Evolutionary conservation across 2,329 filamentous ascomycete genomes (phyloP), one percentile per base, ranked within the genome.

Genomic region (Pestalotiopsis sp.): DNA sequence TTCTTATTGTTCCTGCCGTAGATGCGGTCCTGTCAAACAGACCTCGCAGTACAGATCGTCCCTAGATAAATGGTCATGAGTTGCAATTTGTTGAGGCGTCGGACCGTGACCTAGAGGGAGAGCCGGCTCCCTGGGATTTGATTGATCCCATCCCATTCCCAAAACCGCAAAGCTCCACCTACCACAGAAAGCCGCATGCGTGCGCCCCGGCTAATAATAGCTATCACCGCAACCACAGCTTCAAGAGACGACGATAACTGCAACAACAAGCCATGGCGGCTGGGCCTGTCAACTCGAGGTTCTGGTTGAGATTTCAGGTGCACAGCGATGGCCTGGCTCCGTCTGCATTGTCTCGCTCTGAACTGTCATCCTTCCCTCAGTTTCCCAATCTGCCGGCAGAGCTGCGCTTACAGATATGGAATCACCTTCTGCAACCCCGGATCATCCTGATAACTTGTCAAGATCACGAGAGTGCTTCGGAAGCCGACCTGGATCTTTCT

Each of bases 391-490:
- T 86, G 7, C 85, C 85, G 1, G 67, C 80, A 31, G 85, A 87
- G 75, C 79, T 87, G 66, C 84, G 85, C 62, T 77, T 85, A 66
- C 80, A 81, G 74, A 79, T 87, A 70, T 87, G 84, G 85, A 78
- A 80, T 67, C 77, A 74, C 64, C 74, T 85, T 61, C 74, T 86
- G 64, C 79, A 78, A 69, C 84, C 84, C 36, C 83, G 85, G 68
- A 79, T 86, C 70, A 73, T 86, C 58, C 76, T 81, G 7, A 79
- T 79, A 31, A 81, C 82, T 67, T 86, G 84, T 73, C 74, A 84
- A 57, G 52, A 68, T 23, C 52, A 69, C 38, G 52, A 52, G 27
- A 62, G 65, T 63, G 59, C 59, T n/a, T 31, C 60, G 38, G 69
- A 68, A 57, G 63, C 66, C 38, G 20, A 69, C 9, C 38, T 17